Conservation (phyloP, 2,329 filamentous ascomycete species). For the Colletotrichum sojae region DNA sequence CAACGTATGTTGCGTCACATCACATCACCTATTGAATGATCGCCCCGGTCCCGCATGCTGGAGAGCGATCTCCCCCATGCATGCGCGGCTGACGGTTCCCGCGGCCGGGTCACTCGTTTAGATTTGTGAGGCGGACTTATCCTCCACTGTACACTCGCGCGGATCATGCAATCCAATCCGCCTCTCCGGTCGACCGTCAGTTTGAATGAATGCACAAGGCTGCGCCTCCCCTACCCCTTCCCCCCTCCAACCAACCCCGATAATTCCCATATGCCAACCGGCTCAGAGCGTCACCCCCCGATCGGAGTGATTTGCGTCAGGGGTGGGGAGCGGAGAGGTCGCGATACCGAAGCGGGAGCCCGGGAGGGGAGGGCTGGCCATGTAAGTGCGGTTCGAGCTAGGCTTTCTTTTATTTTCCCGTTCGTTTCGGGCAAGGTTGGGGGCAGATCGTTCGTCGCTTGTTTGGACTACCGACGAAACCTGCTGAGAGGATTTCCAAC, state of each 20-base stretch:
- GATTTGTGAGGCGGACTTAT: conserved; percentile 14
- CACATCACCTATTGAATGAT: too few relatives aligned
- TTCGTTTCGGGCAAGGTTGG: background rate
- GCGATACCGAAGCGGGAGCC: conserved; percentile 21
- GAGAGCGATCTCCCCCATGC: too few relatives aligned
- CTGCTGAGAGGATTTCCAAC: background rate
- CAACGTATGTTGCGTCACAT: background rate
- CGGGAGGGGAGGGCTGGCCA: too few relatives aligned
- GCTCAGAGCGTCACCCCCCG: background rate
- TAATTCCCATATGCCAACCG: too few relatives aligned
- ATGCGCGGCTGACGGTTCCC: conserved; percentile 12
- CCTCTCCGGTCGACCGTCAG: background rate
- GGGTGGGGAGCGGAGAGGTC: background rate
- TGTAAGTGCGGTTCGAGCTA: background rate
- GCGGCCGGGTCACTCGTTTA: background rate
- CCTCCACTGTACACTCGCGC: too few relatives aligned
- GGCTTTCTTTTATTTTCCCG: conserved; percentile 13
- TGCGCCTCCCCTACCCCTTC: background rate
- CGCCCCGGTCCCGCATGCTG: too few relatives aligned
- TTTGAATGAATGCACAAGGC: background rate
- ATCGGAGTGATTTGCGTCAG: conserved; percentile 27
- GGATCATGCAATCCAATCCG: background rate
- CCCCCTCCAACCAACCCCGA: background rate
- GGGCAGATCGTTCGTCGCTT: background rate
- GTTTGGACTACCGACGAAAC: conserved; percentile 1